phyloP scores from a whole-genome alignment of 108 stramenopile genomes.

The Cyclostephanos invisitatus region DNA sequence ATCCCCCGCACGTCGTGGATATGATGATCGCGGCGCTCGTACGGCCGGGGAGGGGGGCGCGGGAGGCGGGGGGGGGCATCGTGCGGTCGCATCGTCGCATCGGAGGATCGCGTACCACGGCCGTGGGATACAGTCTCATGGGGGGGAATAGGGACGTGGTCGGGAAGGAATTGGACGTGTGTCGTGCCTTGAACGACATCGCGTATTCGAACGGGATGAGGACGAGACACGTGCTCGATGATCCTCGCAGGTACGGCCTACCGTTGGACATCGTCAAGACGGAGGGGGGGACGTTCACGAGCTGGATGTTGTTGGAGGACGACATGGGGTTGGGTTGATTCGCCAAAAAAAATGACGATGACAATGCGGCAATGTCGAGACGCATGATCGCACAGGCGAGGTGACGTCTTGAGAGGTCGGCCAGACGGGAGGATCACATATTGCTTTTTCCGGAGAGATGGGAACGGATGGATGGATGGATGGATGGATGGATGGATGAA shows the following conservation, averaged over 20 bases:
- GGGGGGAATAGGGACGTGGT: slow-evolving; percentile 48
- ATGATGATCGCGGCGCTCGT: slow-evolving; percentile 56
- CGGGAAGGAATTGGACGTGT: slow-evolving; percentile 45
- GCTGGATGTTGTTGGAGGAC: slow-evolving; percentile 30
- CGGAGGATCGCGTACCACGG: slow-evolving; percentile 19
- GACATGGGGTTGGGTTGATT: neutral
- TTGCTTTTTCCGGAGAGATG: no score
- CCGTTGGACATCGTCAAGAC: slow-evolving; percentile 23
- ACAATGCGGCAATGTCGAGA: no score
- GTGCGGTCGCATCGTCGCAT: neutral
- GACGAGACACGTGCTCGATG: slow-evolving; percentile 44
- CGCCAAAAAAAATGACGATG: no score
- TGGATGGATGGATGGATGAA: no score
- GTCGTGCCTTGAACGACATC: slow-evolving; percentile 35
- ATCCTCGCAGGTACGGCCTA: slow-evolving; percentile 39
- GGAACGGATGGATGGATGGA: no score
- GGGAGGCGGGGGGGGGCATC: no score
- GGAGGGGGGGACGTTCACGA: slow-evolving; percentile 32
- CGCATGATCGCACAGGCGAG: no score
- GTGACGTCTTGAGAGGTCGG: no score
- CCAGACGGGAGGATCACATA: no score
- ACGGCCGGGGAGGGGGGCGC: neutral
- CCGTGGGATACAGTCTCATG: slow-evolving; percentile 51
- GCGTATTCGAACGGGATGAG: slow-evolving; percentile 43
- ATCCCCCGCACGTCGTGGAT: slow-evolving; percentile 43